Base-by-base conservation (phyloP, 2,329 filamentous ascomycete species). In the Penicillium crustosum region DNA sequence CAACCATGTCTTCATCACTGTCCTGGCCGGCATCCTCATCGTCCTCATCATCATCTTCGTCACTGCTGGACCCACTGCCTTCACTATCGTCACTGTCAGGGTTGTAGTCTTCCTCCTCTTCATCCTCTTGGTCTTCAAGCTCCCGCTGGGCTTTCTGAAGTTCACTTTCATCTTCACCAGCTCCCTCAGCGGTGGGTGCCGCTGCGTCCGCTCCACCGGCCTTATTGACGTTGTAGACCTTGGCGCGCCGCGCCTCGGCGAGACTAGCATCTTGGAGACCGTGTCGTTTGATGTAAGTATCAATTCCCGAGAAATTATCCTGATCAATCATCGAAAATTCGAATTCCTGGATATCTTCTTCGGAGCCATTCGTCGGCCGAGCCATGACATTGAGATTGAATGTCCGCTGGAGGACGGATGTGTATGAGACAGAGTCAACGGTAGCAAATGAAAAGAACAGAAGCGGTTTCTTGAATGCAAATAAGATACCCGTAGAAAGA, bases 301-400 rank as follows among this genome's bases (percentile, higher is more conserved):
- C 85, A 48, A 88, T 87, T 17, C 83, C 84, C 0, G 79, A 76
- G 63, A 82, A 87, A 66, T 88, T 83, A 9, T 80, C 82, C 66
- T 88, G 85, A 61, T 88, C 86, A 42, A 88, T 75, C 85, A 88
- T 88, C 42, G 81, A 82, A 63, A 88, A 86, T 63, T 88, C 86
- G 19, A 85, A 77, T 61, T 88, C 85, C 65, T 84, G 78, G 2
- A 73, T 72, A 31, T 78, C 78, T n/a, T 70, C 70, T n/a, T 69
- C 70, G 19, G 67, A 64, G 4, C 66, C 66, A 12, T 62, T 64
- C 21, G 66, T 57, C 1, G 73, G 66, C 31, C 78, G 78, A 42
- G 77, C 76, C 29, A 77, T 68, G 55, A 88, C 80, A 64, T 85
- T 84, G 35, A 88, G 79, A 65, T 88, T 88, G 76, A 88, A 88